Evolutionary conservation across 2,329 filamentous ascomycete genomes (phyloP), one percentile per base, ranked within the genome.

Genomic region (Bertia moriformis): DNA sequence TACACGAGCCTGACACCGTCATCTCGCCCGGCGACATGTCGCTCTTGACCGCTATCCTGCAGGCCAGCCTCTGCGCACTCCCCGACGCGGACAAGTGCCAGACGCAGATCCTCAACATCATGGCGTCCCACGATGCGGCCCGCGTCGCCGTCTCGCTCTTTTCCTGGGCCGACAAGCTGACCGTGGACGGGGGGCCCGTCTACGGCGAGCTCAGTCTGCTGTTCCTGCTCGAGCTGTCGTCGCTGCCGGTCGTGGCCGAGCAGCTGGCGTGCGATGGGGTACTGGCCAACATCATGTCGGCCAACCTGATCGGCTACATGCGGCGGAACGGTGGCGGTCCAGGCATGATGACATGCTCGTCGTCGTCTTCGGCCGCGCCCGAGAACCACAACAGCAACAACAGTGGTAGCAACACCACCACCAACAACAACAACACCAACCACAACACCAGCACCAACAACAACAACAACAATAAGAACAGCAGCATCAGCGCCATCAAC

Each of bases 201-300:
- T 96, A 95, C 56, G 91, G 88, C 46, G 88, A 95, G 53, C 72
- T 95, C 14, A 84, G 83, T 49, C 71, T 94, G 30, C 70, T 89
- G 18, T 93, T 96, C 58, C 69, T 98, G 13, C 75, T 94, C 17
- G 84, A 93, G 47, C 70, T 98, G 12, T 94, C 88, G 1, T 78
- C 75, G 13, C 70, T 96, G 13, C 82, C 83, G 0, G 60, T 74
- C 14, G 69, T 96, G 39, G 89, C 89, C 3, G 89, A 96, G 55
- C 83, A 91, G 45, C 77, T 98, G 48, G 91, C 89, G 1, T 79
- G 86, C 32, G 86, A 94, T 48, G 87, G 83, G 20, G 67, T 94
- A 12, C 71, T 98, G 4, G 75, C 79, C 48, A 82, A 85, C 43
- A 65, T 96, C 39, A 75, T 83, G 17, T 81, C 81, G 1, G 84